Evolutionary conservation across 129 eudicot genomes (phyloP).

Genomic region (Oenanthe sinensis): DNA sequence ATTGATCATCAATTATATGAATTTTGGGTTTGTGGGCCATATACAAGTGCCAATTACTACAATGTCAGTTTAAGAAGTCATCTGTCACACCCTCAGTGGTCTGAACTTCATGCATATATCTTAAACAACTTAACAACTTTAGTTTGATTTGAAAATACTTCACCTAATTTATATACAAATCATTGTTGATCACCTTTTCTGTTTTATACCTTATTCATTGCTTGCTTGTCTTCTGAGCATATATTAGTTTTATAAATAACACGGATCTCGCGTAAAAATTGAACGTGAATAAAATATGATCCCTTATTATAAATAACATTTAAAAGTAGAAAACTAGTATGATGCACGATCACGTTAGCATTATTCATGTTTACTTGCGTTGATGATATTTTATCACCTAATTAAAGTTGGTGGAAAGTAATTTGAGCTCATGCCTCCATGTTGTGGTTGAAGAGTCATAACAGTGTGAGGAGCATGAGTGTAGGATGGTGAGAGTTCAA

Average conservation of each 20-base stretch:
- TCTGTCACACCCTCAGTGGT: background rate
- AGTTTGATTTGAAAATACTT: too few species aligned
- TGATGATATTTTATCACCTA: background rate
- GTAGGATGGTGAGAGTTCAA: too few species aligned
- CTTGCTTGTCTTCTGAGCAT: too few species aligned
- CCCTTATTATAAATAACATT: too few species aligned
- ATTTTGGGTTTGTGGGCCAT: background rate
- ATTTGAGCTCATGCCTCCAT: constrained; percentile 69
- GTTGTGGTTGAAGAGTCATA: constrained; percentile 56
- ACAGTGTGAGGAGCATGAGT: constrained; percentile 52
- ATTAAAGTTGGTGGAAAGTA: constrained; percentile 20
- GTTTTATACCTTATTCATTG: too few species aligned
- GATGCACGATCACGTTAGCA: background rate
- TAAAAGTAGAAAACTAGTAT: background rate
- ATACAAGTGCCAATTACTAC: background rate
- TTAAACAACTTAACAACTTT: too few species aligned
- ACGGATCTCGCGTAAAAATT: too few species aligned
- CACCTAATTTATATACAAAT: too few species aligned
- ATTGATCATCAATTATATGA: background rate
- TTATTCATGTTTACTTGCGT: background rate
- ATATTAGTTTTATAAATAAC: too few species aligned
- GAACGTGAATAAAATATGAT: too few species aligned
- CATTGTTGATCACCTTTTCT: too few species aligned
- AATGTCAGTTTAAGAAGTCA: background rate
- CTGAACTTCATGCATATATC: too few species aligned